Base-by-base conservation (phyloP, 225 moss, liverwort and hornwort species). In the Bryoerythrophyllum caledonicum region DNA sequence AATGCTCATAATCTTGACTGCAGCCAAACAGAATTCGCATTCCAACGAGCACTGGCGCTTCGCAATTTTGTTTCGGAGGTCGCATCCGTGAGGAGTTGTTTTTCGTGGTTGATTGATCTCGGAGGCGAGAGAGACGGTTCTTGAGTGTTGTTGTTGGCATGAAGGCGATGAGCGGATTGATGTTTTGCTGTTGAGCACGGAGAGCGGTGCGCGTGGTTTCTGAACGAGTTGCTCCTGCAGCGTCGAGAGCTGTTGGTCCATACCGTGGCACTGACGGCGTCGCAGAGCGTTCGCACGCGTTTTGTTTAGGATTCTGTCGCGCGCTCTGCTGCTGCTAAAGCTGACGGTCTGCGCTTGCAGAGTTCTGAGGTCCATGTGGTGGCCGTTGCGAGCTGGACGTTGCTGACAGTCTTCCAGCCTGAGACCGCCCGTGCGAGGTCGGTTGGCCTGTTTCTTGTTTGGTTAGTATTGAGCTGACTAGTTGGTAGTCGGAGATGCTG, bases 401-500 rank as follows among this genome's bases (percentile, higher is more conserved):
- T n/a, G 2, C 21, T 43, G 69, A 15, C 44, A 15, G 35, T 21
- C 73, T 17, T 46, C n/a, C 32, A 32, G 52, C 2, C 35, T 65
- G 60, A 16, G 52, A 56, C 35, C 16, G 11, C 25, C 3, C 32
- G 64, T 37, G 74, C 11, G 66, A 74, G 71, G 62, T 52, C 60
- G 41, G 37, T 63, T 57, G 10, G 25, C 43, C 56, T 35, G 61
- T 17, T 43, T 8, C 43, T 35, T 60, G n/a, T 30, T 65, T 62
- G 60, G 58, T 30, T 25, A 46, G 65, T 14, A 15, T 5, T 37
- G 70, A 55, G 60, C 74, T 81, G 74, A 58, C 67, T 38, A 24
- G 20, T 63, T 65, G 65, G 23, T 11, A 34, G 65, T 74, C 28
- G 27, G 80, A 74, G 58, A 77, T 80, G 74, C 84, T n/a, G 48